phyloP scores from a whole-genome alignment of 2,329 filamentous ascomycete genomes.

The Trichoderma harzianum region DNA sequence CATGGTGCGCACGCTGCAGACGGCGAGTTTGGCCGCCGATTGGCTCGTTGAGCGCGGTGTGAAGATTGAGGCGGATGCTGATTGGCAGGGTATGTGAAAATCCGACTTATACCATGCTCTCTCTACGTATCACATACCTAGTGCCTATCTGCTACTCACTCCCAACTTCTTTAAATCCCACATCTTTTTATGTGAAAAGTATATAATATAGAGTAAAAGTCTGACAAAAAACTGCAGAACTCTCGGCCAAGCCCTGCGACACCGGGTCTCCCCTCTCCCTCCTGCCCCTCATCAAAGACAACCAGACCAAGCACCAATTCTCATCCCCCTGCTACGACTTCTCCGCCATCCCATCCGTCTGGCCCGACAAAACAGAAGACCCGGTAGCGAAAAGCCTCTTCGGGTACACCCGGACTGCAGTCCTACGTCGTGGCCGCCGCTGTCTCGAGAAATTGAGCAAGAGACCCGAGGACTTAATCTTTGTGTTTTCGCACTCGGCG shows the following conservation, averaged over 20 bases:
- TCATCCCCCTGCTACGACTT: conserved; percentile 51
- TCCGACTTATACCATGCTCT: neutral
- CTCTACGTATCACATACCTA: neutral
- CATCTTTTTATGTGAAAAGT: too few species aligned
- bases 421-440: conserved; percentile 53
- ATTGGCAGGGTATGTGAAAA: conserved; percentile 57
- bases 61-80: conserved; percentile 54
- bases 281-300: conserved; percentile 28
- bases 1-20: conserved; percentile 64
- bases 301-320: conserved; percentile 41
- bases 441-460: conserved; percentile 48
- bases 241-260: conserved; percentile 57
- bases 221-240: conserved; percentile 38
- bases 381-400: conserved; percentile 46
- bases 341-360: conserved; percentile 53
- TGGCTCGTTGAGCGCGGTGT: conserved; percentile 56
- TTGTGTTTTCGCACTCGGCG: conserved; percentile 63
- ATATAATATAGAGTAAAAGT: neutral
- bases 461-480: conserved; percentile 58
- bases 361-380: conserved; percentile 55
- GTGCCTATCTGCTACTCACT: neutral
- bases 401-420: conserved; percentile 49
- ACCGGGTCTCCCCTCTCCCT: conserved; percentile 48
- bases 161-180: neutral
- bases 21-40: conserved; percentile 54